Evolutionary conservation across 116 monocot species (phyloP).

Genomic region (Posidonia oceanica): DNA sequence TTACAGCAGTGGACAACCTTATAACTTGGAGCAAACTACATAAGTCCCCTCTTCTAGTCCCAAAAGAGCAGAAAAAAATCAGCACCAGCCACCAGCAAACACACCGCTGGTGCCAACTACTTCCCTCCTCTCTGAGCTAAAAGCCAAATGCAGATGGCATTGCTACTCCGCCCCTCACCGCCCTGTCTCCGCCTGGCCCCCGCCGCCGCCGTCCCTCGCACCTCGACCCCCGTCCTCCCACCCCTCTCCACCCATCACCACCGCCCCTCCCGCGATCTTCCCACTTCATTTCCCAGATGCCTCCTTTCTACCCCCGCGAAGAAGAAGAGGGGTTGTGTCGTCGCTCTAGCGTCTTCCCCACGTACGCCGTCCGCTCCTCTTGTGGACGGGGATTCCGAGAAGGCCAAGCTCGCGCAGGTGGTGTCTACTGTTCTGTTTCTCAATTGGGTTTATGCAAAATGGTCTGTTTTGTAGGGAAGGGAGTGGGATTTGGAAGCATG

Average conservation of each 20-base stretch:
- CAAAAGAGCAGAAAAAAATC: no score
- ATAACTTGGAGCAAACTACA: no score
- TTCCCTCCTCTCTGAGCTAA: neutral
- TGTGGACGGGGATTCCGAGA: slow-evolving; percentile 10
- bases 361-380: neutral
- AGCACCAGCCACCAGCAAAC: no score
- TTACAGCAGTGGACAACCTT: no score
- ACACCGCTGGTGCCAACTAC: no score
- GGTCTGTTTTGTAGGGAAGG: no score
- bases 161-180: neutral
- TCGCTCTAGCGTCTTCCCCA: neutral
- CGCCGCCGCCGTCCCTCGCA: neutral
- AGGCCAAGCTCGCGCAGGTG: slow-evolving; percentile 25
- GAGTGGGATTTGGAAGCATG: no score
- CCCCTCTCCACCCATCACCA: neutral
- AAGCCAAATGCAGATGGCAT: neutral
- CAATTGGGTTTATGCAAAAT: no score
- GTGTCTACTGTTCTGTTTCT: no score
- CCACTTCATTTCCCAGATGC: neutral
- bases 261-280: neutral
- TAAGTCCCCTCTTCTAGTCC: no score
- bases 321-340: neutral
- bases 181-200: neutral
- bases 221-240: neutral
- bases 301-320: neutral